Base-by-base conservation (phyloP, 2,329 filamentous ascomycete genomes). In the Chaetomium globosum region DNA sequence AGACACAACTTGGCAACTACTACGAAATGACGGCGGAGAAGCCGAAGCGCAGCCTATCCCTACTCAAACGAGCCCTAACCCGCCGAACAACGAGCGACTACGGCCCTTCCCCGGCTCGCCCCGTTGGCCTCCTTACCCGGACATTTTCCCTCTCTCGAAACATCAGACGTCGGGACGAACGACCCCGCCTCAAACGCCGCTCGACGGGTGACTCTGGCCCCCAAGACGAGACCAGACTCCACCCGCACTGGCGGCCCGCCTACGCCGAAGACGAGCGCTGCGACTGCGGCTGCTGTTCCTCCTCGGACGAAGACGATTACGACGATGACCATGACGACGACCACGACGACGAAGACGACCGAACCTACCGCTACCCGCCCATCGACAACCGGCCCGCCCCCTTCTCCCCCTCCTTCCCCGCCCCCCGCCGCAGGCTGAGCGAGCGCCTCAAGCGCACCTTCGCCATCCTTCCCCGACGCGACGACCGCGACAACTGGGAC, bases 211-310 rank as follows among this genome's bases (percentile, higher is more conserved):
- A 82, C 7, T 80, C 82, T 31, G 74, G 75, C 26, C 84, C 82
- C 1, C 74, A 79, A 1, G 85, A 89, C 54, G 80, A 81, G 48
- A 79, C 80, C 55, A 85, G 81, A 68, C 74, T 88, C 16, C 86
- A 89, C 73, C 85, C 86, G 0, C 83, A 83, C 71, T 89, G 86
- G 86, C 80, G 83, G 7, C 86, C 86, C n/a, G 75, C 82, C 16
- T 81, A 81, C 69, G 78, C 75, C 1, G 76, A 79, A 19, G 76
- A 79, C 26, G 71, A 75, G 31, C 28, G 19, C 5, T 61, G 51
- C 9, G 51, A 51, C n/a, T 33, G 16, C 49, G 73, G 75, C 3
- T 59, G 68, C 13, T 74, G 74, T n/a, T 72, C 73, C 7, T 73
- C 75, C 1, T 73, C 76, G 19, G 28, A 56, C 8, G n/a, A 77